Evolutionary conservation across 106 monocot genomes (phyloP), one percentile per base, ranked within the genome.

Genomic region (Platanthera zijinensis): DNA sequence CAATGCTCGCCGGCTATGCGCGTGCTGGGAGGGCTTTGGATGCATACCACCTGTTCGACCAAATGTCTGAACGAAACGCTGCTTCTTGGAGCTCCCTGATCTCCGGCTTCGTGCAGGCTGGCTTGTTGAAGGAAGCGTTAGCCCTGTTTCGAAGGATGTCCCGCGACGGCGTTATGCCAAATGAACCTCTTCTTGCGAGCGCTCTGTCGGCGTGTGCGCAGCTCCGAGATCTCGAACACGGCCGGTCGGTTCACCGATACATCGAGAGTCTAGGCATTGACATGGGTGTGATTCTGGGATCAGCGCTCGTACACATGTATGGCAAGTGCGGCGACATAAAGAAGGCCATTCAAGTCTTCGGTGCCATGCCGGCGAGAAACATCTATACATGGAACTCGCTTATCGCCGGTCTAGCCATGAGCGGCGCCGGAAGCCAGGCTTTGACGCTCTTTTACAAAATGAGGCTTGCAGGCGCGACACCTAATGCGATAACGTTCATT

Each of bases 351-450:
- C 19, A 63, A 6, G 69, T 88, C 19, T 95, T 95, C 77, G 75
- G 80, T 10, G 50, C 72, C 8, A 87, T 92, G 84, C 84, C 81
- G 0, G 85, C 13, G n/a, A 90, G 74, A 84, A 93, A 96, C 19
- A 72, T 90, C 32, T 85, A 77, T 76, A 70, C 88, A 0, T 96
- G 92, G 90, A 96, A 90, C 67, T 87, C 92, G 14, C 78, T 86
- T 79, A 84, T 91, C 8, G 47, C 78, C 0, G 83, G 90, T 1
- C 19, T 93, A 48, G 93, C 93, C n/a, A 83, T 86, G 87, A 90
- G 84, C 68, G 93, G 93, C 6, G 77, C 32, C 0, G 86, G 72
- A 18, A 74, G 12, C 48, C 82, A 87, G 50, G 87, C 84, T 1
- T 49, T 93, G 64, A 80, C 86, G 3, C 72, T 90, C 64, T 93